phyloP scores from a whole-genome alignment of 2,329 filamentous ascomycete genomes.

The Metarhizium guizhouense region DNA sequence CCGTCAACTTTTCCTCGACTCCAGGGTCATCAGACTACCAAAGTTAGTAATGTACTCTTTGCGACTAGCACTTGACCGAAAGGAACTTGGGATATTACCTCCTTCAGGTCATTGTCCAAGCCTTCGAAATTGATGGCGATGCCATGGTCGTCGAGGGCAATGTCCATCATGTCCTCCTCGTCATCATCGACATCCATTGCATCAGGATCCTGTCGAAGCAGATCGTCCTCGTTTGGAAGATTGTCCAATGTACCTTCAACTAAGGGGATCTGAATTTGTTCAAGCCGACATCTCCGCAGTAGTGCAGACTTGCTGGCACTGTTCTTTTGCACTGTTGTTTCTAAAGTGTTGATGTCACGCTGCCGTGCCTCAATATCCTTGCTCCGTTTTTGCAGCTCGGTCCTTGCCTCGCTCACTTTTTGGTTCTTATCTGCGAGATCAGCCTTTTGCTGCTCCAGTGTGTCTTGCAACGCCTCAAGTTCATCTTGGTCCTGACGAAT shows the following conservation, averaged over 20 bases:
- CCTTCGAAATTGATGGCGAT: slow-evolving; percentile 81
- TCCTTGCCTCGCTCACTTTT: slow-evolving; percentile 67
- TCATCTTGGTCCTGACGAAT: slow-evolving; percentile 67
- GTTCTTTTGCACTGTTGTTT: slow-evolving; percentile 78
- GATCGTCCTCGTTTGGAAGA: slow-evolving; percentile 76
- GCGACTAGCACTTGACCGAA: neutral
- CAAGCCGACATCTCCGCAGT: slow-evolving; percentile 82
- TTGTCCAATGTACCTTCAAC: slow-evolving; percentile 68
- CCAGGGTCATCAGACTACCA: slow-evolving; percentile 62
- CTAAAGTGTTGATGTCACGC: slow-evolving; percentile 69
- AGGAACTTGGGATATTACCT: slow-evolving; percentile 39
- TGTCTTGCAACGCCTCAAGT: slow-evolving; percentile 65
- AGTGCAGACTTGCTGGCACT: slow-evolving; percentile 76
- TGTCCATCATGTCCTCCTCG: slow-evolving; percentile 49
- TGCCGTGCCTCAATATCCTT: slow-evolving; percentile 69
- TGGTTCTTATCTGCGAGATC: slow-evolving; percentile 62
- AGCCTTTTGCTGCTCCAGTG: slow-evolving; percentile 58
- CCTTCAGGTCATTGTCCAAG: slow-evolving; percentile 73
- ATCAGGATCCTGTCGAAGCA: slow-evolving; percentile 70
- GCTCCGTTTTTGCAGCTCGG: slow-evolving; percentile 73
- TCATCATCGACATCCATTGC: slow-evolving; percentile 85
- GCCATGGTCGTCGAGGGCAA: slow-evolving; percentile 77
- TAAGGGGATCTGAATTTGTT: slow-evolving; percentile 83
- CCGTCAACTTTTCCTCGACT: slow-evolving; percentile 66
- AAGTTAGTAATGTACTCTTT: slow-evolving; percentile 18